These are phyloP conservation scores for Sporisorium exsertum DNA, from an alignment of 1,284 basidiomycete genomes.

Conservation along the genomic window DNA sequence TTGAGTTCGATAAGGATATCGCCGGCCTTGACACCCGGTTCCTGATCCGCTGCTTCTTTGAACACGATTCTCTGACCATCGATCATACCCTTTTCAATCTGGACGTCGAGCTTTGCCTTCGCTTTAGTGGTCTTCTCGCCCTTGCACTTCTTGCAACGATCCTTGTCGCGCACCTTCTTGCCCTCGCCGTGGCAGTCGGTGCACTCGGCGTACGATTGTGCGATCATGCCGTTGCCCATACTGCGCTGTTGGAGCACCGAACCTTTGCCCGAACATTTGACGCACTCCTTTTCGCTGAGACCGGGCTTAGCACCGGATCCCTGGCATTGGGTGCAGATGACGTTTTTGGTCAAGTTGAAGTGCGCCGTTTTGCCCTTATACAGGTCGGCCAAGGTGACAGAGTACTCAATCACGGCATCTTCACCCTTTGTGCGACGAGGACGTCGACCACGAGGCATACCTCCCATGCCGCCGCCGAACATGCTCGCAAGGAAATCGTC, in stretches of 20 bases:
- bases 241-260: slow-evolving; percentile 74
- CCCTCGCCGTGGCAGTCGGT: slow-evolving; percentile 84
- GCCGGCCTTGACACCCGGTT: slow-evolving; percentile 58
- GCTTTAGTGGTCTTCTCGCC: slow-evolving; percentile 85
- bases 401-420: slow-evolving; percentile 76
- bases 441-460: slow-evolving; percentile 70
- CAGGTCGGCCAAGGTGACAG: slow-evolving; percentile 89
- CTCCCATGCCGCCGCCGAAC: slow-evolving; percentile 59
- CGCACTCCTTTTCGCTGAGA: slow-evolving; percentile 83
- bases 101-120: slow-evolving; percentile 75
- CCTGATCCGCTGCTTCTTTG: slow-evolving; percentile 82
- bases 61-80: slow-evolving; percentile 87
- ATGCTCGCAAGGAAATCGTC: slow-evolving; percentile 63
- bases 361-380: slow-evolving; percentile 91
- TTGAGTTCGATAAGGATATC: slow-evolving; percentile 84
- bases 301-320: slow-evolving; percentile 87
- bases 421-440: slow-evolving; percentile 59
- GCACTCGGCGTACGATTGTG: slow-evolving; percentile 75
- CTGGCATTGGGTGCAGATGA: slow-evolving; percentile 82
- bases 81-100: slow-evolving; percentile 87
- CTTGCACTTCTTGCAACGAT: slow-evolving; percentile 96
- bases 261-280: slow-evolving; percentile 85
- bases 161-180: slow-evolving; percentile 85
- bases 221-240: slow-evolving; percentile 69
- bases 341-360: slow-evolving; percentile 88